Evolutionary conservation across 176 grass and related monocot genomes (phyloP), one percentile per base, ranked within the genome.

Genomic region (Panicum miliaceum): DNA sequence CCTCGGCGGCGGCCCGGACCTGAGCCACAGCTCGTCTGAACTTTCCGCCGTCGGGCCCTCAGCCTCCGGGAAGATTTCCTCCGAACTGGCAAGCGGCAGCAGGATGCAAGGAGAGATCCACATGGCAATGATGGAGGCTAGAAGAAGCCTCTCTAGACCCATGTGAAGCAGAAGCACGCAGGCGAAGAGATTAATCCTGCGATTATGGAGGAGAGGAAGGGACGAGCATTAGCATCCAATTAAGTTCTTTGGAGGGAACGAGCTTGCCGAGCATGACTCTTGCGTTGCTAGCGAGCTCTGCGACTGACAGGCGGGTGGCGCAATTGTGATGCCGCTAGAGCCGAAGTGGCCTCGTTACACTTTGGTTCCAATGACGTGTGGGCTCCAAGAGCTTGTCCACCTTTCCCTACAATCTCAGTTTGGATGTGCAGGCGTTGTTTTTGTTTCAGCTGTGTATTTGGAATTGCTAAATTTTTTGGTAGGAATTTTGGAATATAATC

Each of bases 141-240:
- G 12, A 64, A 64, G 67, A 89, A 86, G 80, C 68, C 75, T 76
- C n/a, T 50, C 6, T 5, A 68, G 51, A 80, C 45, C 85, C 89
- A 90, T 90, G 20, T 29, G 80, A 56, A 71, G 80, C 29, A 45
- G 52, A 7, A 68, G 35, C 84, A 18, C 57, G 25, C 8, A 56
- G n/a, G 35, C 37, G 71, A 26, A 5, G 60, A 53, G n/a, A 59
- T 80, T 36, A 16, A 80, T 45, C 52, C 60, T 36, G 29, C 22
- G 62, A 75, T 61, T 40, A 25, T 64, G 63, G 84, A 51, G 89
- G 40, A 72, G 80, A 74, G 80, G 80, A 79, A 74, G 74, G 8
- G 73, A 63, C 83, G 56, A 45, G 48, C 82, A 61, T 19, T 11
- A 54, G 16, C 22, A 48, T 61, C 26, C 77, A 36, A n/a, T n/a